A percentile compares a stretch with the other conserved stretches of the same genome.
phyloP scores from a whole-genome alignment of 2,329 filamentous ascomycete genomes.

The Nothophoma quercina region DNA sequence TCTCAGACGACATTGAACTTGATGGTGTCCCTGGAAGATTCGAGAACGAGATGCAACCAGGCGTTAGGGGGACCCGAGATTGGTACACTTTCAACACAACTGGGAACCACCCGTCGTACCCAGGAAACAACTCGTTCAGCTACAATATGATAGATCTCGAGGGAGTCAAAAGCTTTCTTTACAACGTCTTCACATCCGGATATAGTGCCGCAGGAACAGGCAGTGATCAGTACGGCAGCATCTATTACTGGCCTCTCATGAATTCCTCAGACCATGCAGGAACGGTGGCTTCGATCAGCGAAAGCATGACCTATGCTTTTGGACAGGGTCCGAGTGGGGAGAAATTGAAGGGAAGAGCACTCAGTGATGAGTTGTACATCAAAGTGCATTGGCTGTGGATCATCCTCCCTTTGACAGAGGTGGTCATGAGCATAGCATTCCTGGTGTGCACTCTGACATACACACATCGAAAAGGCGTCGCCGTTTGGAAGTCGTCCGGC shows the following conservation, averaged over 20 bases:
- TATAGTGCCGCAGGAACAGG: no score
- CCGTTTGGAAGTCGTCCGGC: background rate
- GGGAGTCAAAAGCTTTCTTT: background rate
- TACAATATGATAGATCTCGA: background rate
- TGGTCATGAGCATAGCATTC: background rate
- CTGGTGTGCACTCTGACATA: background rate
- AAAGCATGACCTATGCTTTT: constrained; percentile 4
- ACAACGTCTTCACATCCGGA: background rate
- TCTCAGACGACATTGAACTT: background rate
- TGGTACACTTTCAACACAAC: constrained; percentile 2
- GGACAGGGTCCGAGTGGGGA: constrained; percentile 2
- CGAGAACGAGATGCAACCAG: background rate
- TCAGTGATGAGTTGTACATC: constrained; percentile 3
- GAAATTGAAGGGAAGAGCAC: background rate
- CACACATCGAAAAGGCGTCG: background rate
- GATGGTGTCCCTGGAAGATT: background rate
- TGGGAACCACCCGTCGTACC: background rate
- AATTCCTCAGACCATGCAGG: background rate
- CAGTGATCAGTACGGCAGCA: background rate
- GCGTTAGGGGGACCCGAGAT: background rate
- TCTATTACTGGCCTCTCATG: background rate
- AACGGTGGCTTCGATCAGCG: background rate
- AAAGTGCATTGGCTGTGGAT: constrained; percentile 5
- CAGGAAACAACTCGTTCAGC: background rate
- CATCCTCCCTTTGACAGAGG: constrained; percentile 1